phyloP scores from a whole-genome alignment of 1,284 basidiomycete species.

The Sparassis latifolia region DNA sequence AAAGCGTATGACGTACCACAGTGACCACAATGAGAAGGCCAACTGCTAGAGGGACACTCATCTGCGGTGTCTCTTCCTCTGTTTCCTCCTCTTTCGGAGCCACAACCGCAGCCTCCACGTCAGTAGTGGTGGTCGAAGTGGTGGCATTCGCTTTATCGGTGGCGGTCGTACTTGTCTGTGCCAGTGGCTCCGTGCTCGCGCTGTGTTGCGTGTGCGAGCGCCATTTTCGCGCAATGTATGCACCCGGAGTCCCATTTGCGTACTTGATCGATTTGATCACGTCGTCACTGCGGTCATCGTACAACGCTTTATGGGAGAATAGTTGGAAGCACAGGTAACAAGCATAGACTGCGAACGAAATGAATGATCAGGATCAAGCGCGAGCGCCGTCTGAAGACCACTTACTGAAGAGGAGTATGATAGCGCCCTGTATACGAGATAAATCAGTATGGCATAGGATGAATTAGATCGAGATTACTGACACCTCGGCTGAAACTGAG shows the following conservation, averaged over 20 bases:
- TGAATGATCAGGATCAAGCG: not conserved
- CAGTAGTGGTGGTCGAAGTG: not conserved
- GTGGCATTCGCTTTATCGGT: not conserved
- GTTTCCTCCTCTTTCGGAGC: constrained; percentile 28
- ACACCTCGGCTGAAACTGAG: constrained; percentile 77
- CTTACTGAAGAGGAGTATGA: constrained; percentile 76
- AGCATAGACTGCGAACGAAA: constrained; percentile 47
- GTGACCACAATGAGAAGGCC: constrained; percentile 54
- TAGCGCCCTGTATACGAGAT: constrained; percentile 44
- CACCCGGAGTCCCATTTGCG: not conserved
- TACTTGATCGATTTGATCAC: constrained; percentile 37
- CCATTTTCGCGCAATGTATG: too few species aligned
- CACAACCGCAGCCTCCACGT: constrained; percentile 9
- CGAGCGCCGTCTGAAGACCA: constrained; percentile 6
- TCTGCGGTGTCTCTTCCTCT: constrained; percentile 42
- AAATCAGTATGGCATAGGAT: constrained; percentile 1
- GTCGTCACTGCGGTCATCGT: constrained; percentile 40
- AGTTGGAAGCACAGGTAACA: constrained; percentile 83
- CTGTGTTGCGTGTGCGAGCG: not conserved
- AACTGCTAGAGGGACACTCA: constrained; percentile 49
- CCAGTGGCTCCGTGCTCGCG: constrained; percentile 4
- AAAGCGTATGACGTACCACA: constrained; percentile 40
- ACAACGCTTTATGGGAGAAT: constrained; percentile 75
- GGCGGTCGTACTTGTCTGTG: not conserved
- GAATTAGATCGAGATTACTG: constrained; percentile 20